Base-by-base conservation (phyloP, 2,329 filamentous ascomycete species). In the Alternaria sp. region DNA sequence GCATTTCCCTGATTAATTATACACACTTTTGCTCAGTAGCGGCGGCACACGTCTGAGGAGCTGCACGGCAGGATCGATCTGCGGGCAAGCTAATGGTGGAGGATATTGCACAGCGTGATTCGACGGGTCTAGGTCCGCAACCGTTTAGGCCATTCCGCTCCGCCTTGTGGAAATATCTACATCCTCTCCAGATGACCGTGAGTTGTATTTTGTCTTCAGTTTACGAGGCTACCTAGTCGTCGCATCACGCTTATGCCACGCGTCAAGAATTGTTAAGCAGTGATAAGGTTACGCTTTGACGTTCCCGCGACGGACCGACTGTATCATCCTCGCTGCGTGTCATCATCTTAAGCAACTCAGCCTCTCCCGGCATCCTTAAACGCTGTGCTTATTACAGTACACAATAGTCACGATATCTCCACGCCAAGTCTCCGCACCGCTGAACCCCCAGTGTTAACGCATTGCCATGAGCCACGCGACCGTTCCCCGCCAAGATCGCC, bases 371-470 rank as follows among this genome's bases (percentile, higher is more conserved):
- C 8, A 24, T 49, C 16, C 32, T 36, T 49, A 20, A 18, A 20
- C 12, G 46, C 46, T 49, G 32, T n/a, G 20, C 30, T 48, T 49
- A 26, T 36, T 49, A 49, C 46, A 38, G 46, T 48, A 48, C 30
- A 39, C 34, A 14, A 34, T 51, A 39, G 32, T 51, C 49, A 41
- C 36, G 16, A 26, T 20, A 20, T 20, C 24, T 51, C 48, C 36
- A 30, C 34, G n/a, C 49, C 36, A 41, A 51, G 49, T 51, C 49
- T 51, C 49, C 22, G 34, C 36, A 20, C 14, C 9, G 34, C 11
- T 26, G 5, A 51, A 51, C 8, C 32, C 8, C 46, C 32, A 49
- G 20, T 7, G 8, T 14, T 9, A 49, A 26, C 18, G 46, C 14
- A 36, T 49, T 49, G 46, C 20, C 20, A 24, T 20, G n/a, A 38